Percentiles rank a stretch among this genome's conserved stretches.
Evolutionary conservation across 495 filamentous ascomycete genomes (phyloP).

Genomic region (Penicillium nucicola): DNA sequence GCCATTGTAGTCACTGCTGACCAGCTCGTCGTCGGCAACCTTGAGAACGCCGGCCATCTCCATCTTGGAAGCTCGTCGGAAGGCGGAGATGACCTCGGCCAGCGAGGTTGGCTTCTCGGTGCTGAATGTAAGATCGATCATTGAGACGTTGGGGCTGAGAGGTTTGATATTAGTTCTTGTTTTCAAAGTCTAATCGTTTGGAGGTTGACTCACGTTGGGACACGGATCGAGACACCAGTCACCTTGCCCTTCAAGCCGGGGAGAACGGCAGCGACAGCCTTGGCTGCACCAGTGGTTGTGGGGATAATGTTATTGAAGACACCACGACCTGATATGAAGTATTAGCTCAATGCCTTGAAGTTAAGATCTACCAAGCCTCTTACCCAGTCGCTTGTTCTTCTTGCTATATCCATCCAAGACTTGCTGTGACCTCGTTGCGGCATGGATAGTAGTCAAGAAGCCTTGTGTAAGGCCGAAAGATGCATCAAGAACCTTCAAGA

Average conservation of each 20-base stretch:
- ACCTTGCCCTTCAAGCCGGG: slow-evolving; percentile 32
- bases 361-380: background rate
- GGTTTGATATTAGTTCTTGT: background rate
- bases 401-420: slow-evolving; percentile 39
- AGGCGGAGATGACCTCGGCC: slow-evolving; percentile 28
- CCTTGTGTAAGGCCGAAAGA: slow-evolving; percentile 31
- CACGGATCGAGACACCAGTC: slow-evolving; percentile 33
- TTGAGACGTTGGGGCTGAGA: slow-evolving; percentile 32
- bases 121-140: slow-evolving; percentile 36
- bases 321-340: slow-evolving; percentile 19
- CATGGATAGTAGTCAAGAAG: slow-evolving; percentile 34
- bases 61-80: slow-evolving; percentile 28
- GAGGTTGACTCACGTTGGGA: slow-evolving; percentile 27
- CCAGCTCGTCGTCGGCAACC: slow-evolving; percentile 31
- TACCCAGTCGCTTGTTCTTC: slow-evolving; percentile 36
- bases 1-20: slow-evolving; percentile 33
- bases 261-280: slow-evolving; percentile 31
- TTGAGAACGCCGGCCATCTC: slow-evolving; percentile 27
- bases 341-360: background rate
- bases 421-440: slow-evolving; percentile 34
- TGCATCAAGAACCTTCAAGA: slow-evolving; percentile 31
- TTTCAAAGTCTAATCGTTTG: background rate
- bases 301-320: slow-evolving; percentile 38
- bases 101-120: slow-evolving; percentile 31
- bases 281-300: slow-evolving; percentile 33